Base-by-base conservation (phyloP, 2,329 filamentous ascomycete genomes). In the Macroventuria anomochaeta region DNA sequence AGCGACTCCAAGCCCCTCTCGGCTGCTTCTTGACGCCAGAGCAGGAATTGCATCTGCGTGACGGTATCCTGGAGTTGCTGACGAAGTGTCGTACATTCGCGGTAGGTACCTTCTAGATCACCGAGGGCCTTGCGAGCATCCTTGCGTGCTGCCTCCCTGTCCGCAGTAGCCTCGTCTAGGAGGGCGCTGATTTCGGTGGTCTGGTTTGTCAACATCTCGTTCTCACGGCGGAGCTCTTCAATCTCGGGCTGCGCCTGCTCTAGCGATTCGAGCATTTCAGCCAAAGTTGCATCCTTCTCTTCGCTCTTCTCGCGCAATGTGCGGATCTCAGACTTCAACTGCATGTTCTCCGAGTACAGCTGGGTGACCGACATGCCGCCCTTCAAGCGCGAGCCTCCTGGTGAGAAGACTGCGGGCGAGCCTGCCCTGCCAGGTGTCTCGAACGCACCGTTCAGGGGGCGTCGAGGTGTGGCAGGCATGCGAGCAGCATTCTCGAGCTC, bases 31-130 rank as follows among this genome's bases (percentile, higher is more conserved):
- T 92, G 83, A 73, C 96, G 93, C 74, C 96, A 90, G 4, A 97
- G 83, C 5, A 99, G 83, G 69, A 96, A 88, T 73, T 96, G 96
- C 59, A 97, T 85, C 74, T 99, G 93, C 1, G 89, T 88, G 65
- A 92, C 92, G 17, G 96, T 83, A 73, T 97, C 95, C 28, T 93
- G 89, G 7, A 97, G 81, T 71, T 97, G 92, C 61, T 92, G 90
- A 44, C 89, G 88, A 20, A 96, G 80, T 32, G 97, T 90, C 55
- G 89, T 87, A 26, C 84, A 82, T 75, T 97, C 92, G 38, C 80
- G 82, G 5, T 77, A 74, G 21, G 82, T 74, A 15, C 83, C 83
- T 53, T 83, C 82, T 49, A 92, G 82, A 51, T 90, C 84, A n/a
- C 85, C 84, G 70, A 95, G 88, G 46, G 88, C 88, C 75, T 89